Evolutionary conservation across 129 eudicot species (phyloP).

Genomic region (sunflower (Helianthus annuus)): HanXRQr2.0-SUNRISE NC_035446.2:60934023-60934522

Average conservation of each 20-base stretch:
- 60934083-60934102: slow-evolving; percentile 59
- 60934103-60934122: slow-evolving; percentile 65
- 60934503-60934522: slow-evolving; percentile 64
- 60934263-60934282: slow-evolving; percentile 38
- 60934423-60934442: too few relatives aligned
- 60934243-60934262: slow-evolving; percentile 86
- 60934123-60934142: slow-evolving; percentile 74
- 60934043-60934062: slow-evolving; percentile 66
- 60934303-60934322: background rate
- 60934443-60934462: too few relatives aligned
- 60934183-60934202: slow-evolving; percentile 75
- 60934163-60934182: slow-evolving; percentile 83
- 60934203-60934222: slow-evolving; percentile 75
- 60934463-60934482: slow-evolving; percentile 18
- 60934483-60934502: slow-evolving; percentile 67
- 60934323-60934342: background rate
- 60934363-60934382: too few relatives aligned
- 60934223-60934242: slow-evolving; percentile 85
- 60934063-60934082: slow-evolving; percentile 57
- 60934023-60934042: slow-evolving; percentile 68
- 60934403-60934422: too few relatives aligned
- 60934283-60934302: background rate
- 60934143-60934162: slow-evolving; percentile 54
- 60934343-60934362: background rate
- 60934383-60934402: too few relatives aligned